A percentile compares a stretch with the other conserved stretches of the same genome.
These are phyloP conservation scores for Fabrea salina DNA, from an alignment of 169 alveolate species.

Conservation along the genomic window DNA sequence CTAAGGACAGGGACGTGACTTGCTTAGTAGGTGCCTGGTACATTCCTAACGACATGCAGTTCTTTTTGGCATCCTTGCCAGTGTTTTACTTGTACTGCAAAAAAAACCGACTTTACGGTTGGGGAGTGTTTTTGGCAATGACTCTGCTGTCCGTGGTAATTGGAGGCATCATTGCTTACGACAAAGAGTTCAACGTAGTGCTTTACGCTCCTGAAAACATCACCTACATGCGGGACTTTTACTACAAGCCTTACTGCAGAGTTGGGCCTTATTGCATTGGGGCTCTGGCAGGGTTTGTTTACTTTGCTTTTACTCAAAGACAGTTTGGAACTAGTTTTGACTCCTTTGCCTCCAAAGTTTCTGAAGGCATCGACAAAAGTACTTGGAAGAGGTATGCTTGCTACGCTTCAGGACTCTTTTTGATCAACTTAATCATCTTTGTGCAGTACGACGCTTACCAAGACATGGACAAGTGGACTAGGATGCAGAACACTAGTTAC, in stretches of 20 bases:
- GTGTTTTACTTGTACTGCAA: neutral
- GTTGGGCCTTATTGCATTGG: slow-evolving; percentile 23
- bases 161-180: neutral
- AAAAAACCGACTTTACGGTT: neutral
- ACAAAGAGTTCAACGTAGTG: neutral
- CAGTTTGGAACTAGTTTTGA: neutral
- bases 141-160: neutral
- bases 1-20: slow-evolving; percentile 2
- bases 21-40: slow-evolving; percentile 48
- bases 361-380: neutral
- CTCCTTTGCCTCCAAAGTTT: neutral
- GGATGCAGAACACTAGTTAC: neutral
- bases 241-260: slow-evolving; percentile 9
- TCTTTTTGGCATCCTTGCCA: slow-evolving; percentile 29
- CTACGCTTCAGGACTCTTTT: neutral
- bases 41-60: slow-evolving; percentile 53
- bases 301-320: neutral
- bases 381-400: neutral
- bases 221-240: neutral
- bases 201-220: neutral
- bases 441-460: slow-evolving; percentile 1
- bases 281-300: neutral
- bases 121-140: neutral
- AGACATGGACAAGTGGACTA: slow-evolving; percentile 1
- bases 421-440: neutral